Conservation (phyloP, 331 rosid species). For the Rhamnella rubrinervis region DNA sequence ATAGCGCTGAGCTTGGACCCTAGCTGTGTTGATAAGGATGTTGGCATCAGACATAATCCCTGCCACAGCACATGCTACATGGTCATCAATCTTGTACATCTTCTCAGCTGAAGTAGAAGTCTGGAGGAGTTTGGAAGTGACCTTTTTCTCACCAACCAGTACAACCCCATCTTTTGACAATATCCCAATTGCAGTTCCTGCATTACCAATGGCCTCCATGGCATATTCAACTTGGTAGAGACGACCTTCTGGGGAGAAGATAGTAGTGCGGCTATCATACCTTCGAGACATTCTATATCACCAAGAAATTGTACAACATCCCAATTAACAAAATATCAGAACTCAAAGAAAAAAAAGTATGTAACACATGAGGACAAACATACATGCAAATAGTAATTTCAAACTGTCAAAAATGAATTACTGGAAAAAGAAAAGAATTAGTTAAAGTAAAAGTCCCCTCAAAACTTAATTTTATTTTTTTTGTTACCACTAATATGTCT, state of each 20-base stretch:
- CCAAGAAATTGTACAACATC: conserved; percentile 1
- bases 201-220: conserved; percentile 84
- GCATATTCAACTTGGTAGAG: conserved; percentile 87
- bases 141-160: conserved; percentile 74
- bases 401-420: no score
- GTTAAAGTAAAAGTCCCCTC: no score
- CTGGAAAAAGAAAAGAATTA: no score
- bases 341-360: background rate
- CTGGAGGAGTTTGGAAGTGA: conserved; percentile 78
- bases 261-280: conserved; percentile 79
- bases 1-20: conserved; percentile 79
- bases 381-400: no score
- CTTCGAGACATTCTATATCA: conserved; percentile 59
- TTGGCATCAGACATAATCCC: conserved; percentile 87
- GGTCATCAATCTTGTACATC: conserved; percentile 83
- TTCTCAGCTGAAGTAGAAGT: conserved; percentile 79
- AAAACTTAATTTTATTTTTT: no score
- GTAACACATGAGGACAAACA: background rate
- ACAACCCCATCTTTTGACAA: conserved; percentile 77
- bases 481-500: no score
- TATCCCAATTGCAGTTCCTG: conserved; percentile 81
- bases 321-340: background rate
- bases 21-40: conserved; percentile 74
- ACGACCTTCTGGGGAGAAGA: conserved; percentile 84
- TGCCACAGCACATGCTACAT: conserved; percentile 80